Percentiles rank a stretch among this genome's conserved stretches.
Conservation (phyloP, 495 filamentous ascomycete species). For the Viridothelium virens region DNA sequence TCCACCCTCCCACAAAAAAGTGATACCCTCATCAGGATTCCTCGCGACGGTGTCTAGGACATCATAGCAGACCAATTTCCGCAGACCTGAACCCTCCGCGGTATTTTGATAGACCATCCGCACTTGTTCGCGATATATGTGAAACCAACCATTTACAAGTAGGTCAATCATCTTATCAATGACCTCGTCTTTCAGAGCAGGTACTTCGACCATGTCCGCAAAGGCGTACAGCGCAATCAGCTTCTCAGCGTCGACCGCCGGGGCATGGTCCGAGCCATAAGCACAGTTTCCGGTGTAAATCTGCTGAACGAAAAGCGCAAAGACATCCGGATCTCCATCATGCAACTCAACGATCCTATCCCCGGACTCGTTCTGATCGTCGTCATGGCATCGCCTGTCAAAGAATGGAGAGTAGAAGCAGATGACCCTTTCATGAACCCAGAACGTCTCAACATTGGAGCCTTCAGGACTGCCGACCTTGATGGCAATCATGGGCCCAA, state of each 20-base stretch:
- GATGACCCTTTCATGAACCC: neutral
- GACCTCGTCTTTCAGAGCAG: neutral
- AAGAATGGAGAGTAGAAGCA: slow-evolving; percentile 3
- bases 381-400: neutral
- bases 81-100: neutral
- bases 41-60: neutral
- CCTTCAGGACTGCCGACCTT: neutral
- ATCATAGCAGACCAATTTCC: neutral
- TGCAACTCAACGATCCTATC: neutral
- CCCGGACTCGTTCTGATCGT: neutral
- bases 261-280: neutral
- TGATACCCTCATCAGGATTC: neutral
- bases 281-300: neutral
- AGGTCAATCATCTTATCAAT: neutral
- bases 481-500: neutral
- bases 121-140: neutral
- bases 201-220: neutral
- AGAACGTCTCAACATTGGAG: neutral
- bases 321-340: slow-evolving; percentile 2
- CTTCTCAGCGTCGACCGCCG: neutral
- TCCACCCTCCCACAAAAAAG: neutral
- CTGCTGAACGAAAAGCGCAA: neutral
- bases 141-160: neutral
- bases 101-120: neutral
- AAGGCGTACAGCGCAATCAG: neutral